Base-by-base conservation (phyloP, 2,329 filamentous ascomycete species). In the Nigrograna mackinnonii region DNA sequence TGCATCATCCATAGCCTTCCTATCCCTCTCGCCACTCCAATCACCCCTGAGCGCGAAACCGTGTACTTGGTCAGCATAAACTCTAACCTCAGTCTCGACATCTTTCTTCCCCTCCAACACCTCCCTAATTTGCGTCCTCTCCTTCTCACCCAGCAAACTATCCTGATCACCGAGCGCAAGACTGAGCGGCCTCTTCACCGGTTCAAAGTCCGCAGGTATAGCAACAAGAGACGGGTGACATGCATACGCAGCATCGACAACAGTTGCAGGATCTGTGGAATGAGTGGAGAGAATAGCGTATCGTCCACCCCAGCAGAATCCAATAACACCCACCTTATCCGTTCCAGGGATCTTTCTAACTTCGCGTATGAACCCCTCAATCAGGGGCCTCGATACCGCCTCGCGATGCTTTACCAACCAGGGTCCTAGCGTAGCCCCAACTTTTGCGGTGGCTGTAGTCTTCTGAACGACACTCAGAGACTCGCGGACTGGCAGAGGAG, bases 1-100 rank as follows among this genome's bases (percentile, higher is more conserved):
- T 6, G 67, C 63, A 37, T 73, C 67, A 60, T 76, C 72, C 71
- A 75, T 72, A 35, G 72, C 71, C 60, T 73, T 70, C 64, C 68
- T 71, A 42, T 74, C 72, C 55, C 70, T 69, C 37, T 75, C 72
- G 43, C 57, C 65, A 31, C 58, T 64, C 68, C 67, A 72, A 32
- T 49, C 46, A 28, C 68, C 64, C 26, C 73, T 59, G 22, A 75
- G 43, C 20, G 72, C 63, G 55, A 75, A 74, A 1, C 71, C 71
- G 54, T 76, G 72, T 2, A 75, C 54, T 54, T 75, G 71, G 37
- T 68, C 69, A 43, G 72, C 58, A 52, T 75, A 75, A 7, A 73
- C 60, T 39, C 54, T 58, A 14, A 75, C 57, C 51, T 75, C 71
- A 44, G 63, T 62, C 16, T 59, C 55, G 18, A 68, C 46, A 14